Percentiles rank a stretch among this genome's conserved stretches.
phyloP scores from a whole-genome alignment of 1,284 basidiomycete species.

The Takashimella koratensis region DNA sequence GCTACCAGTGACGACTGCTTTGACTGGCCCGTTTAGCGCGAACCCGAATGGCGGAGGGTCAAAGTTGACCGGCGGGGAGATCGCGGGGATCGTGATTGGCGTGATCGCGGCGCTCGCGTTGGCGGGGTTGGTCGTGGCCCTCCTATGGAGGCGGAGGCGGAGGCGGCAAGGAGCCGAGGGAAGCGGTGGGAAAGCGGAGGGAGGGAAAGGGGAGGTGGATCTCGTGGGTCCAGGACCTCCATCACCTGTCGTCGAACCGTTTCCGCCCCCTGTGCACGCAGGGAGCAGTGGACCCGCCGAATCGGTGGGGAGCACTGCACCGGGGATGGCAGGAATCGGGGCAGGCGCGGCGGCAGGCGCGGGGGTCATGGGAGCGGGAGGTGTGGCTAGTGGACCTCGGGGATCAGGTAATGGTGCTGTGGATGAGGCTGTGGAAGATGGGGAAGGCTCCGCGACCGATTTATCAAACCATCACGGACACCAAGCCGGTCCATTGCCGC shows the following conservation, averaged over 20 bases:
- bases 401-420: too few species aligned
- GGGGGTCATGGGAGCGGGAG: not conserved
- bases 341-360: conserved; percentile 1
- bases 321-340: not conserved
- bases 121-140: conserved; percentile 13
- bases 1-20: conserved; percentile 10
- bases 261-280: conserved; percentile 1
- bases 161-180: conserved; percentile 4
- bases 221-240: conserved; percentile 8
- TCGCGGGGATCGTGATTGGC: conserved; percentile 31
- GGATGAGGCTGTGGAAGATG: too few species aligned
- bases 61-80: conserved; percentile 18
- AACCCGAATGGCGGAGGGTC: not conserved
- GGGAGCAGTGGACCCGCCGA: too few species aligned
- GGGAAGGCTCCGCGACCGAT: too few species aligned
- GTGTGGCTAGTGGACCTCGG: too few species aligned
- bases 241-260: conserved; percentile 21
- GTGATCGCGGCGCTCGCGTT: conserved; percentile 17
- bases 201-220: conserved; percentile 7
- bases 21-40: not conserved
- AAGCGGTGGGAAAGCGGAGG: not conserved
- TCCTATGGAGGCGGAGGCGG: conserved; percentile 20
- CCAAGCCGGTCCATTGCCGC: conserved; percentile 19
- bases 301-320: not conserved
- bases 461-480: not conserved